Percentiles rank a stretch among this genome's conserved stretches.
Conservation (phyloP, 108 stramenopile genomes). For the Epithemia pelagica region DNA sequence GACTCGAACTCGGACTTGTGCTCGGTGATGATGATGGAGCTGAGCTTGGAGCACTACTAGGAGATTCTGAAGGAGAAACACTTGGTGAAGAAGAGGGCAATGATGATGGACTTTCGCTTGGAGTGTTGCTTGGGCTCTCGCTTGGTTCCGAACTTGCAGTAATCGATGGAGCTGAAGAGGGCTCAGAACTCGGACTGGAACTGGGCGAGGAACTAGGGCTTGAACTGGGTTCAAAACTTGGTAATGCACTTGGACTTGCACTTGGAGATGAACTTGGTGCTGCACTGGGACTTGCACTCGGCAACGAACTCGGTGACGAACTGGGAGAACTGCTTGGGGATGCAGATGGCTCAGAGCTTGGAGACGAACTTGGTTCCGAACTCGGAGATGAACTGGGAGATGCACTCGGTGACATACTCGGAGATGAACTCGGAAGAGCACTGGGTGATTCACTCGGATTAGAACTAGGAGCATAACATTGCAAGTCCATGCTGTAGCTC, state of each 20-base stretch:
- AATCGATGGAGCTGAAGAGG: not conserved
- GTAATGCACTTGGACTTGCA: not conserved
- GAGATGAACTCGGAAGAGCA: too few species aligned
- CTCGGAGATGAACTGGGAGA: conserved; percentile 3
- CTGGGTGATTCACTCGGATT: too few species aligned
- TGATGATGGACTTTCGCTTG: not conserved
- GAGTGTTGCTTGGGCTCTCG: conserved; percentile 1
- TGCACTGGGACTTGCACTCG: conserved; percentile 6
- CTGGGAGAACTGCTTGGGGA: not conserved
- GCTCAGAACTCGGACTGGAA: not conserved
- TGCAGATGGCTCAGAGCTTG: not conserved
- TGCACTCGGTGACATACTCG: not conserved
- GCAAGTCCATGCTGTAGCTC: too few species aligned
- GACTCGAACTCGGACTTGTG: not conserved
- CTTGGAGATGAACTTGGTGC: not conserved
- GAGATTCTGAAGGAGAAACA: not conserved
- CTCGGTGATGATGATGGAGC: conserved; percentile 4
- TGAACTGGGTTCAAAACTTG: not conserved
- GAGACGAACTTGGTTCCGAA: conserved; percentile 1
- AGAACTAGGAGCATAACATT: too few species aligned
- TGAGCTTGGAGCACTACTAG: conserved; percentile 1
- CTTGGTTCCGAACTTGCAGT: not conserved
- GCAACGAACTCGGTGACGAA: not conserved
- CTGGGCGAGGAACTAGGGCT: conserved; percentile 1
- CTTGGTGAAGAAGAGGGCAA: not conserved